These are phyloP conservation scores for Nigrospora oryzae DNA, from an alignment of 2,329 filamentous ascomycete species.

Conservation along the genomic window DNA sequence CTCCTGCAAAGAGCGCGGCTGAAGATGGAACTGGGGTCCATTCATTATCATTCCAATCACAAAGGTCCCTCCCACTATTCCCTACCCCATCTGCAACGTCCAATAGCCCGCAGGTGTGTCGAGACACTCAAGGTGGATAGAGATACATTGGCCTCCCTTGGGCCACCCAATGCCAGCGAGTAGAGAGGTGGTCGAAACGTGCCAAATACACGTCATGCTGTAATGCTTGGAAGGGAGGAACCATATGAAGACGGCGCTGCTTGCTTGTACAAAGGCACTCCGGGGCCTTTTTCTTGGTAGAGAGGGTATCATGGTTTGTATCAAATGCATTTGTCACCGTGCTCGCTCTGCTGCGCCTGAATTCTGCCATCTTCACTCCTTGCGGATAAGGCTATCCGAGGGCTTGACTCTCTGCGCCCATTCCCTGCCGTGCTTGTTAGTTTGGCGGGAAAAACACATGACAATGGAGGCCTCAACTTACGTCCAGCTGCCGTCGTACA, in stretches of 20 bases:
- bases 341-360: neutral
- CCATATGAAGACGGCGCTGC: neutral
- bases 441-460: neutral
- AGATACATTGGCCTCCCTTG: too few species aligned
- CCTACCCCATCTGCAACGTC: too few species aligned
- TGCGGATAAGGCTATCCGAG: slow-evolving; percentile 54
- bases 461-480: slow-evolving; percentile 41
- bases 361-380: slow-evolving; percentile 20
- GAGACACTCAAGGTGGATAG: too few species aligned
- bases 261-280: slow-evolving; percentile 1
- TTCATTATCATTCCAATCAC: too few species aligned
- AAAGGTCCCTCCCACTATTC: too few species aligned
- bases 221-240: neutral
- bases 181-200: too few species aligned
- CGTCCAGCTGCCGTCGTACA: slow-evolving; percentile 99
- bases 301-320: slow-evolving; percentile 15
- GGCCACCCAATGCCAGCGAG: too few species aligned
- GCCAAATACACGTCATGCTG: too few species aligned
- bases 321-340: neutral
- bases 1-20: too few species aligned
- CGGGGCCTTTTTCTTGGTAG: slow-evolving; percentile 5
- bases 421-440: slow-evolving; percentile 37
- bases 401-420: slow-evolving; percentile 59
- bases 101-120: too few species aligned
- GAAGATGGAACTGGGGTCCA: too few species aligned